phyloP scores from a whole-genome alignment of 495 filamentous ascomycete genomes.

The Chaetomium tenue region DNA sequence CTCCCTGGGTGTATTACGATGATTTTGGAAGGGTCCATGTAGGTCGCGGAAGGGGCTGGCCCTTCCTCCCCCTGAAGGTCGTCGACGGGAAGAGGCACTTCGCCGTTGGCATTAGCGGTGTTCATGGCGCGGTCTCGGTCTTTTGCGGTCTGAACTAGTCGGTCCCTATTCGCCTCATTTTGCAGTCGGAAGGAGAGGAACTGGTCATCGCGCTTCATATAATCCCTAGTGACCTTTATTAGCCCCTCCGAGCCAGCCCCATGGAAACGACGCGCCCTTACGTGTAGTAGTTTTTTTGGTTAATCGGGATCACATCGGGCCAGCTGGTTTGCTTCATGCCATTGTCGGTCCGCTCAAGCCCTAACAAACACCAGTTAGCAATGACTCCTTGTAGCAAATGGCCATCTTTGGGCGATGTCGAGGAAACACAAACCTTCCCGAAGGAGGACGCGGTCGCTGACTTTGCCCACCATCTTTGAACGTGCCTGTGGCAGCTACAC shows the following conservation, averaged over 20 bases:
- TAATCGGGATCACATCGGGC: slow-evolving; percentile 89
- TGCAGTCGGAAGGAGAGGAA: slow-evolving; percentile 83
- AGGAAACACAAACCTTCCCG: slow-evolving; percentile 44
- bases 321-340: slow-evolving; percentile 92
- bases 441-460: slow-evolving; percentile 54
- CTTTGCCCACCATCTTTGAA: slow-evolving; percentile 50
- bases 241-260: slow-evolving; percentile 16
- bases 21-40: slow-evolving; percentile 76
- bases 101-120: slow-evolving; percentile 64
- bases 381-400: not conserved
- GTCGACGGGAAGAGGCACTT: slow-evolving; percentile 55
- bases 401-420: not conserved
- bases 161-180: slow-evolving; percentile 73
- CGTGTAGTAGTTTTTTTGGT: slow-evolving; percentile 99
- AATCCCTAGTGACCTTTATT: slow-evolving; percentile 61
- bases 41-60: slow-evolving; percentile 54
- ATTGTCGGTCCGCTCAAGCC: slow-evolving; percentile 94
- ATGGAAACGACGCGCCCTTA: slow-evolving; percentile 47
- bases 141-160: slow-evolving; percentile 77
- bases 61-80: slow-evolving; percentile 60
- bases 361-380: slow-evolving; percentile 36
- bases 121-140: slow-evolving; percentile 83
- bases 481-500: not conserved
- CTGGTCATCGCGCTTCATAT: slow-evolving; percentile 97
- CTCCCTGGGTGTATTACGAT: slow-evolving; percentile 98